phyloP scores from a whole-genome alignment of 768 basidiomycete genomes.

The Pulveroboletus sp. region DNA sequence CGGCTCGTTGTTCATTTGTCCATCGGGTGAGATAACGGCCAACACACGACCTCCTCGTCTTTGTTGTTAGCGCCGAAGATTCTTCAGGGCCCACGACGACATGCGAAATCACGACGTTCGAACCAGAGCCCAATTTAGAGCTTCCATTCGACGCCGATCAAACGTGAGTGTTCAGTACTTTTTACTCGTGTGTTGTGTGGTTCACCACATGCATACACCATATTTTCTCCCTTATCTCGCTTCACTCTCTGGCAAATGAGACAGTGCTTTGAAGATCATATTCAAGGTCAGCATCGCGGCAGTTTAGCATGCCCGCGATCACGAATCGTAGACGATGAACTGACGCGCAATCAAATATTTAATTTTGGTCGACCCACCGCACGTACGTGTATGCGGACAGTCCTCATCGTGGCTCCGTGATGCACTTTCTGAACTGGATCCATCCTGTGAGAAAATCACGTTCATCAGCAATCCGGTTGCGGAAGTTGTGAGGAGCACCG shows the following conservation, averaged over 20 bases:
- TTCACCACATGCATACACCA: conserved; percentile 5
- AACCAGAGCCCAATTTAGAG: conserved; percentile 77
- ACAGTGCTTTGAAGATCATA: conserved; percentile 74
- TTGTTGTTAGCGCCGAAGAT: conserved; percentile 60
- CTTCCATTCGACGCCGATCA: conserved; percentile 70
- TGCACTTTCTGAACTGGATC: conserved; percentile 86
- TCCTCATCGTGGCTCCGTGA: conserved; percentile 91
- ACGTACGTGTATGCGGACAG: conserved; percentile 21
- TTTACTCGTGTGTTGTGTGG: neutral
- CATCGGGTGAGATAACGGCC: conserved; percentile 4
- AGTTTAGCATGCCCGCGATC: neutral
- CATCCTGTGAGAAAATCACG: conserved; percentile 80
- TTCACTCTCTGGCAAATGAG: neutral
- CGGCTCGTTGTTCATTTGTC: neutral
- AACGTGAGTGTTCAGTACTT: conserved; percentile 38
- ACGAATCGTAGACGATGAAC: neutral
- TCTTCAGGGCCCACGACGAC: conserved; percentile 78
- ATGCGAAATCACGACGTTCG: conserved; percentile 83
- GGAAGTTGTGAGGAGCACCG: conserved; percentile 14
- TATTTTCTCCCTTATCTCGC: neutral
- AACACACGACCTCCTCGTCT: neutral
- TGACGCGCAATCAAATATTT: neutral
- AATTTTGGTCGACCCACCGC: neutral
- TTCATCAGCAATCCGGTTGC: conserved; percentile 71
- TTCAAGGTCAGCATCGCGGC: conserved; percentile 55